Evolutionary conservation across 1,284 basidiomycete genomes (phyloP).

Genomic region (Peniophora sp.): DNA sequence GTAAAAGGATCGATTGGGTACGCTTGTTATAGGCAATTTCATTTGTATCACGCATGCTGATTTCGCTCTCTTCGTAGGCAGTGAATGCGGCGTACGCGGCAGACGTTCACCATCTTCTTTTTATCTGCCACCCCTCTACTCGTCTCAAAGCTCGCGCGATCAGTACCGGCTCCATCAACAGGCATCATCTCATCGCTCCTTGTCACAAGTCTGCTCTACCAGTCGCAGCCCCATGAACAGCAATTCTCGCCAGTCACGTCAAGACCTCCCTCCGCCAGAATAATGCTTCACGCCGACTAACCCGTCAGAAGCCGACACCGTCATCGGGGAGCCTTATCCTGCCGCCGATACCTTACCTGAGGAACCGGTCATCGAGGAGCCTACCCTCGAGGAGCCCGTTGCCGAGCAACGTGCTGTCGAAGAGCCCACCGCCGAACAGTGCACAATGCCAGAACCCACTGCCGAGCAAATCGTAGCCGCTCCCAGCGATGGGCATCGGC

Average conservation of each 20-base stretch:
- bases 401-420: background rate
- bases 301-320: background rate
- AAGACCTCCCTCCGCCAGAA: too few relatives aligned
- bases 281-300: conserved; percentile 2
- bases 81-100: conserved; percentile 68
- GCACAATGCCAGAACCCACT: background rate
- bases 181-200: background rate
- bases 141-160: conserved; percentile 28
- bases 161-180: conserved; percentile 19
- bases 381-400: background rate
- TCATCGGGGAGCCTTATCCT: background rate
- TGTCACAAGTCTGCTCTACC: background rate
- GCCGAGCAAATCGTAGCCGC: background rate
- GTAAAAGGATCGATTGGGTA: conserved; percentile 81
- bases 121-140: conserved; percentile 24
- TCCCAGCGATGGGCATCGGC: too few relatives aligned
- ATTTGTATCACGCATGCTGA: too few relatives aligned
- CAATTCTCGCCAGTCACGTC: too few relatives aligned
- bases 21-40: too few relatives aligned
- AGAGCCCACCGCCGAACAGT: background rate
- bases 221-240: conserved; percentile 57
- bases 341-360: background rate
- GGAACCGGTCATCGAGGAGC: background rate
- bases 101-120: conserved; percentile 37
- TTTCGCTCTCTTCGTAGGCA: too few relatives aligned